Evolutionary conservation across 495 filamentous ascomycete genomes (phyloP).

Genomic region (Delitschia confertaspora): DNA sequence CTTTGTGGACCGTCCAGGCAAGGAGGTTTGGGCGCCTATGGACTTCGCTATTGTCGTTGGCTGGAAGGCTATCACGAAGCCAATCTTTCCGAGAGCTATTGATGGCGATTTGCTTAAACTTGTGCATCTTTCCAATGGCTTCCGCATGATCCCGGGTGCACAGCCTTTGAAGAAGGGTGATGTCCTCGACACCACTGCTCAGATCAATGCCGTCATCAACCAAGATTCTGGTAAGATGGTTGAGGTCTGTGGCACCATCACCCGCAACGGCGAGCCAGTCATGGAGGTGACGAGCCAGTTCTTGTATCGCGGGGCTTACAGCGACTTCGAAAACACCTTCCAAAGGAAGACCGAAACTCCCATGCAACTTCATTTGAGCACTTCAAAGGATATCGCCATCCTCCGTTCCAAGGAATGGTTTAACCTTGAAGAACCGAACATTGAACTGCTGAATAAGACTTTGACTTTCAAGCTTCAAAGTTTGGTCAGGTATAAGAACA

Average conservation of each 20-base stretch:
- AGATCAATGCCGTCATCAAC: slow-evolving; percentile 96
- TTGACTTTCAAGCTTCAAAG: slow-evolving; percentile 93
- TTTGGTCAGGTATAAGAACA: slow-evolving; percentile 88
- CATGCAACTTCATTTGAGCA: slow-evolving; percentile 81
- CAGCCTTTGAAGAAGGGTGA: slow-evolving; percentile 92
- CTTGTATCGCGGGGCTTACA: slow-evolving; percentile 86
- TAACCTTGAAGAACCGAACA: slow-evolving; percentile 66
- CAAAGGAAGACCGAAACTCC: slow-evolving; percentile 93
- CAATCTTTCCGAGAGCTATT: slow-evolving; percentile 90
- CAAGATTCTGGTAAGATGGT: slow-evolving; percentile 99
- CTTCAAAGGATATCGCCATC: slow-evolving; percentile 84
- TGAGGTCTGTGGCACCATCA: slow-evolving; percentile 93
- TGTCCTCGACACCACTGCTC: slow-evolving; percentile 82
- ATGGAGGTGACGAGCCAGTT: slow-evolving; percentile 99
- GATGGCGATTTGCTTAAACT: slow-evolving; percentile 92
- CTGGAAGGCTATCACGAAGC: slow-evolving; percentile 98
- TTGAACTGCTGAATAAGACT: slow-evolving; percentile 81
- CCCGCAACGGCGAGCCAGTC: slow-evolving; percentile 72
- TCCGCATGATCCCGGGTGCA: slow-evolving; percentile 96
- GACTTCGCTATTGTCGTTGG: slow-evolving; percentile 98
- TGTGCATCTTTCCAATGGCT: slow-evolving; percentile 91
- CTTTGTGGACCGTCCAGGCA: slow-evolving; percentile 94
- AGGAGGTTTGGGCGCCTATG: slow-evolving; percentile 93
- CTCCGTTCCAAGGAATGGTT: slow-evolving; percentile 97
- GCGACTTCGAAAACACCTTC: slow-evolving; percentile 95